phyloP scores from a whole-genome alignment of 768 basidiomycete genomes.

The Podaxis rugospora region DNA sequence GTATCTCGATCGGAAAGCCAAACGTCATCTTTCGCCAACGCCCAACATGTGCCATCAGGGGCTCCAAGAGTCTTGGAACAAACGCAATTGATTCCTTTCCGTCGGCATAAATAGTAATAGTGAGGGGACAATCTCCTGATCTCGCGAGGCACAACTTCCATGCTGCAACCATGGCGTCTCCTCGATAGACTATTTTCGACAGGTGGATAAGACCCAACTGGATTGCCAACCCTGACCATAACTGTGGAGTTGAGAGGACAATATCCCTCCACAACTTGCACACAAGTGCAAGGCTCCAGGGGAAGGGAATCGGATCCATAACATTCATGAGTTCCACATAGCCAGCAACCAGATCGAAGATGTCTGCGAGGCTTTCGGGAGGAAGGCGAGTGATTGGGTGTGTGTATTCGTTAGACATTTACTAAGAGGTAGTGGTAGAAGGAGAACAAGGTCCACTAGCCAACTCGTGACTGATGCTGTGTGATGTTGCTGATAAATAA shows the following conservation, averaged over 20 bases:
- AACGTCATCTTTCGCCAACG: background rate
- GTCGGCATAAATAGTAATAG: background rate
- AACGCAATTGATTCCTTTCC: background rate
- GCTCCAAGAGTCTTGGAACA: background rate
- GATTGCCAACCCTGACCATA: background rate
- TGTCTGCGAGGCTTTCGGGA: background rate
- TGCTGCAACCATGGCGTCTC: background rate
- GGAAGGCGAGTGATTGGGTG: background rate
- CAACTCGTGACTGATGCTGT: background rate
- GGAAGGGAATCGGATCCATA: background rate
- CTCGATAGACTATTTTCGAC: background rate
- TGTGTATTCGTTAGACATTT: background rate
- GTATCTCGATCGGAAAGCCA: background rate
- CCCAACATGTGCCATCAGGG: background rate
- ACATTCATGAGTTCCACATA: background rate
- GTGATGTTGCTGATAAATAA: background rate
- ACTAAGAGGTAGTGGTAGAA: background rate
- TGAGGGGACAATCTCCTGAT: background rate
- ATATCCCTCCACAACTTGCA: constrained; percentile 4
- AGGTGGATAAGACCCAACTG: background rate
- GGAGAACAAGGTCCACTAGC: background rate
- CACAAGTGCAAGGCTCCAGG: background rate
- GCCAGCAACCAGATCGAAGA: background rate
- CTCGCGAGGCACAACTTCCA: constrained; percentile 1
- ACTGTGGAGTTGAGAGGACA: background rate